Evolutionary conservation across 257 asterid species (phyloP).

Genomic region (Przewalskia tangutica): DNA sequence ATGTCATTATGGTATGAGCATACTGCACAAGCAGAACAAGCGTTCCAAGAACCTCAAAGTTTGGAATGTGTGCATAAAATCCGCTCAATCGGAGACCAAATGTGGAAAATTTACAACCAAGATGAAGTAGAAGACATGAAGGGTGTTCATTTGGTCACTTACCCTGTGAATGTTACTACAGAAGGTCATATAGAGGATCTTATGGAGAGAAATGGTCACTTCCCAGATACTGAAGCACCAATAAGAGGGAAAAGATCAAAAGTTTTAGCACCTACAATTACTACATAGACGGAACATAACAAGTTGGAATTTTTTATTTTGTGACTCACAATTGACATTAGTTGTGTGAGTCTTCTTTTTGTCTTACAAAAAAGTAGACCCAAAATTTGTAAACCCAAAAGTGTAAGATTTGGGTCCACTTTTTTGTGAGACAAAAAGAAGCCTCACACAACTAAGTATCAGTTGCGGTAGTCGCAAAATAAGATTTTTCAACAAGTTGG

Average conservation of each 20-base stretch:
- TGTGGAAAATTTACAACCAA: slow-evolving; percentile 64
- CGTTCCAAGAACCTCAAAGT: slow-evolving; percentile 45
- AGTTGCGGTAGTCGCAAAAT: too few species aligned
- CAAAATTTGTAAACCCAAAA: too few species aligned
- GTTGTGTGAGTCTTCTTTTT: too few species aligned
- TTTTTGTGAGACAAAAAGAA: too few species aligned
- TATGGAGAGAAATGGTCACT: slow-evolving; percentile 22
- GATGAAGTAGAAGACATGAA: slow-evolving; percentile 63
- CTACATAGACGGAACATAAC: slow-evolving; percentile 30
- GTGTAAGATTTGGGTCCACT: too few species aligned
- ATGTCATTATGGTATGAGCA: slow-evolving; percentile 85
- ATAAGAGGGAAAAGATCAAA: slow-evolving; percentile 62
- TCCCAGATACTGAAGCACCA: slow-evolving; percentile 60
- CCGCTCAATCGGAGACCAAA: slow-evolving; percentile 47
- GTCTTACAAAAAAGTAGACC: too few species aligned
- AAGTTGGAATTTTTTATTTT: background rate
- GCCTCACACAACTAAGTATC: too few species aligned
- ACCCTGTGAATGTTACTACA: slow-evolving; percentile 47
- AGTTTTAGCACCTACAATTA: slow-evolving; percentile 50
- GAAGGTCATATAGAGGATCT: slow-evolving; percentile 54
- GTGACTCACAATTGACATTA: too few species aligned
- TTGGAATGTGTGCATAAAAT: slow-evolving; percentile 45
- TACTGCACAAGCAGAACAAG: slow-evolving; percentile 42
- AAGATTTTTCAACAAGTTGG: background rate
- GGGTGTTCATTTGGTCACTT: slow-evolving; percentile 63